phyloP scores from a whole-genome alignment of 768 basidiomycete genomes.

The Lactifluus piperatus region DNA sequence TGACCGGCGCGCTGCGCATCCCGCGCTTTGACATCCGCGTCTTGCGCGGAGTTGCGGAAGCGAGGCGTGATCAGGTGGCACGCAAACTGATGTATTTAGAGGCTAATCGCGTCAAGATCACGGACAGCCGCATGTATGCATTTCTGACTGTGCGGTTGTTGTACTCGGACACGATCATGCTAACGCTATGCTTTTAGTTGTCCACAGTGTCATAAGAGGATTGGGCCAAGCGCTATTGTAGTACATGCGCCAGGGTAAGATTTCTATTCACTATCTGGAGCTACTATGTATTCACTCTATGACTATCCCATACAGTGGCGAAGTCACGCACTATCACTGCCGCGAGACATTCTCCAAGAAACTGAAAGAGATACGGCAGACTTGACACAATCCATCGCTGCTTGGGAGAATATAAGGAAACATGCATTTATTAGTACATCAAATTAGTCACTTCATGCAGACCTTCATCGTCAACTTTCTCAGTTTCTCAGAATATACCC shows the following conservation, averaged over 20 bases:
- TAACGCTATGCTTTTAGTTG: slow-evolving; percentile 8
- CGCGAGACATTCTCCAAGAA: slow-evolving; percentile 69
- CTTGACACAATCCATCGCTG: background rate
- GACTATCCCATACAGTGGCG: slow-evolving; percentile 49
- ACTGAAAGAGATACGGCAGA: slow-evolving; percentile 33
- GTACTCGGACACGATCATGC: background rate
- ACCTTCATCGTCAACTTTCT: background rate
- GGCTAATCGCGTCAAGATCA: slow-evolving; percentile 75
- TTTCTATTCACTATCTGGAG: background rate
- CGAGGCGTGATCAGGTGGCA: slow-evolving; percentile 72
- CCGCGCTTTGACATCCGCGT: slow-evolving; percentile 64
- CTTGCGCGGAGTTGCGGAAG: slow-evolving; percentile 58
- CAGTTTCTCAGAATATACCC: background rate
- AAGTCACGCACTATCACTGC: slow-evolving; percentile 96
- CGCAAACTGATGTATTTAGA: slow-evolving; percentile 68
- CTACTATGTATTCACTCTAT: background rate
- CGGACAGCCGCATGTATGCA: slow-evolving; percentile 81
- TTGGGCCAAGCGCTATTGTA: slow-evolving; percentile 20
- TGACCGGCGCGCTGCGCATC: slow-evolving; percentile 58
- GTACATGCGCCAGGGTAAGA: slow-evolving; percentile 19
- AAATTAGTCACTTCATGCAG: background rate
- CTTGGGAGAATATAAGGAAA: background rate
- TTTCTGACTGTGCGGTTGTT: background rate
- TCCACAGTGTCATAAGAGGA: slow-evolving; percentile 21
- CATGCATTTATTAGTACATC: slow-evolving; percentile 1